Evolutionary conservation across 192 early-diverging fungal species (phyloP).

Genomic region (Mortierella claussenii): DNA sequence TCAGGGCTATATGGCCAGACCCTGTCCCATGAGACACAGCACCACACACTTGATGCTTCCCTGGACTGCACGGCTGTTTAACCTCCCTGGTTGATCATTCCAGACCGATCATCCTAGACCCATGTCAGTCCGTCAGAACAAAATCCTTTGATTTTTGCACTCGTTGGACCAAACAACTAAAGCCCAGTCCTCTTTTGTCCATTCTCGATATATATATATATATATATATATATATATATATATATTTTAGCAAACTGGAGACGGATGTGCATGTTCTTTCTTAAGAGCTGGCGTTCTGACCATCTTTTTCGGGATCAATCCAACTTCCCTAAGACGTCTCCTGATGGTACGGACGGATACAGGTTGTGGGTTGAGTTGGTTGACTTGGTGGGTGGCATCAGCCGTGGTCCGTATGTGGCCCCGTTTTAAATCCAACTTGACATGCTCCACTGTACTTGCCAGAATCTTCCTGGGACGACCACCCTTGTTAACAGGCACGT

Average conservation of each 20-base stretch:
- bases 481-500: slow-evolving; percentile 8
- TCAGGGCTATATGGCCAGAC: slow-evolving; percentile 6
- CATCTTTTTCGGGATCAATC: slow-evolving; percentile 13
- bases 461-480: slow-evolving; percentile 13
- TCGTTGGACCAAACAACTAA: slow-evolving; percentile 16
- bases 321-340: too few relatives aligned
- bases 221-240: too few relatives aligned
- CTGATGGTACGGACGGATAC: too few relatives aligned
- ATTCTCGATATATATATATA: slow-evolving; percentile 27
- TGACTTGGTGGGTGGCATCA: not conserved
- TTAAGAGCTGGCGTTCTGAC: slow-evolving; percentile 11
- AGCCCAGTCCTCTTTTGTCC: slow-evolving; percentile 29
- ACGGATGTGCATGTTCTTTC: not conserved
- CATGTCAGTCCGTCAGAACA: slow-evolving; percentile 20
- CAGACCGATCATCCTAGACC: too few relatives aligned
- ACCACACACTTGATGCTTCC: slow-evolving; percentile 34
- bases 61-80: slow-evolving; percentile 4
- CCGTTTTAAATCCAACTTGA: slow-evolving; percentile 11
- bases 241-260: slow-evolving; percentile 17
- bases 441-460: slow-evolving; percentile 1
- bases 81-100: not conserved
- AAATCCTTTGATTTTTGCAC: slow-evolving; percentile 37
- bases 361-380: slow-evolving; percentile 1
- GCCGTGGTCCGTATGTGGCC: not conserved
- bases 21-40: slow-evolving; percentile 13